phyloP scores from a whole-genome alignment of 441 rosid genomes.

The Sinapis alba region DNA sequence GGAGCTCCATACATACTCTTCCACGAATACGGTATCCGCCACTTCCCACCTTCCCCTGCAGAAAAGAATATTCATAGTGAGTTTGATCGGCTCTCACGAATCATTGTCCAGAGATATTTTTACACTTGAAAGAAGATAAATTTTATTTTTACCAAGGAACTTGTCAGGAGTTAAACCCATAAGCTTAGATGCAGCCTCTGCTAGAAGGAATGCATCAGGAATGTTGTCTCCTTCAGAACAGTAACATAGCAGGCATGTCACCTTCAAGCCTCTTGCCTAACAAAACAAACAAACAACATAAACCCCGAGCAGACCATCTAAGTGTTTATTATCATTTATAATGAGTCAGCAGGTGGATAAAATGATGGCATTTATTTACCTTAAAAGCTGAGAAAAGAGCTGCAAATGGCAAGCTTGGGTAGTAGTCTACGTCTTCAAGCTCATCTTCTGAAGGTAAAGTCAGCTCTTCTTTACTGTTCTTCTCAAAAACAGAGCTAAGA shows the following conservation, averaged over 20 bases:
- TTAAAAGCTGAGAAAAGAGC: slow-evolving; percentile 86
- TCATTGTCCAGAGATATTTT: background rate
- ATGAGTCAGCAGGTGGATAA: background rate
- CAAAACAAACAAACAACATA: slow-evolving; percentile 26
- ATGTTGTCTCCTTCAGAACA: slow-evolving; percentile 97
- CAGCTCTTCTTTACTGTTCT: slow-evolving; percentile 42
- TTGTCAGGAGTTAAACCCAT: slow-evolving; percentile 46
- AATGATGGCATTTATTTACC: slow-evolving; percentile 44
- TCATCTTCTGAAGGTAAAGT: slow-evolving; percentile 63
- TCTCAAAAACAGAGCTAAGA: slow-evolving; percentile 67
- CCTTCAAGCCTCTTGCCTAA: slow-evolving; percentile 87
- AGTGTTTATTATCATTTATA: no score
- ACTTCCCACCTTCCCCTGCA: slow-evolving; percentile 64
- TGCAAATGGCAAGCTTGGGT: slow-evolving; percentile 93
- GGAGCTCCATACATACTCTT: slow-evolving; percentile 85
- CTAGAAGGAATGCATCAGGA: slow-evolving; percentile 76
- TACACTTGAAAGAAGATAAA: slow-evolving; percentile 3
- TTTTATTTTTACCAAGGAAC: slow-evolving; percentile 51
- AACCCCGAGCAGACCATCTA: slow-evolving; percentile 5
- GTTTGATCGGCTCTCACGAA: background rate
- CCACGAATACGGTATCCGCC: slow-evolving; percentile 85
- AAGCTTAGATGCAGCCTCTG: slow-evolving; percentile 70
- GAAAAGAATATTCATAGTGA: background rate
- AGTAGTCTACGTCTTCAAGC: slow-evolving; percentile 81
- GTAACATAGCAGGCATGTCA: slow-evolving; percentile 81